Percentiles rank a stretch among this genome's conserved stretches.
Evolutionary conservation across 805 yeast genomes (phyloP).

Genomic region (Metschnikowia amazonensis): DNA sequence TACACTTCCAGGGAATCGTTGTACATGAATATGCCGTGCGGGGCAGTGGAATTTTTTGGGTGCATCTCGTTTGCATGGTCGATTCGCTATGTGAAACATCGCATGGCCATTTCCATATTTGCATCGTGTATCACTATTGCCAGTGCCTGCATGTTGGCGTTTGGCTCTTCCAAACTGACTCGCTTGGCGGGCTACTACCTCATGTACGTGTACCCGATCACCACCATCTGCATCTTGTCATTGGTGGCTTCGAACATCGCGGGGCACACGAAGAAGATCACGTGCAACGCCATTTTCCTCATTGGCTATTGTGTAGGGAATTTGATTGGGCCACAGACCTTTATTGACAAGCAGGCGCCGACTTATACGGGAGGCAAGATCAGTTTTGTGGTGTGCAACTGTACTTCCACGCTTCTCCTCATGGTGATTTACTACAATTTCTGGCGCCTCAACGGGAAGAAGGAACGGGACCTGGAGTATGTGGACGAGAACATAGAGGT

Average conservation of each 20-base stretch:
- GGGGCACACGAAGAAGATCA: constrained; percentile 31
- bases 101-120: constrained; percentile 27
- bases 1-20: constrained; percentile 20
- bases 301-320: constrained; percentile 31
- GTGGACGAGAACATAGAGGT: constrained; percentile 8
- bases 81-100: constrained; percentile 25
- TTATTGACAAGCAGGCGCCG: constrained; percentile 40
- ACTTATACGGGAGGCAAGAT: constrained; percentile 38
- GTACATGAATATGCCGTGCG: constrained; percentile 27
- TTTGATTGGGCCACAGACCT: constrained; percentile 22
- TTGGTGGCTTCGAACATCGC: constrained; percentile 26
- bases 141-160: constrained; percentile 18
- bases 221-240: constrained; percentile 23
- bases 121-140: constrained; percentile 20
- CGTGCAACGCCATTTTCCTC: constrained; percentile 32
- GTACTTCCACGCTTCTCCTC: constrained; percentile 21
- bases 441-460: constrained; percentile 12
- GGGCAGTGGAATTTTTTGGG: constrained; percentile 20
- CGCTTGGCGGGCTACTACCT: constrained; percentile 26
- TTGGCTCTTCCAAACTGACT: constrained; percentile 13
- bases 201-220: constrained; percentile 34
- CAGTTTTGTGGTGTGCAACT: constrained; percentile 31
- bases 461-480: constrained; percentile 11
- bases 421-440: constrained; percentile 16
- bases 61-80: constrained; percentile 29